These are phyloP conservation scores for Aspergillus sp. DNA, from an alignment of 2,329 filamentous ascomycete species.

Conservation along the genomic window DNA sequence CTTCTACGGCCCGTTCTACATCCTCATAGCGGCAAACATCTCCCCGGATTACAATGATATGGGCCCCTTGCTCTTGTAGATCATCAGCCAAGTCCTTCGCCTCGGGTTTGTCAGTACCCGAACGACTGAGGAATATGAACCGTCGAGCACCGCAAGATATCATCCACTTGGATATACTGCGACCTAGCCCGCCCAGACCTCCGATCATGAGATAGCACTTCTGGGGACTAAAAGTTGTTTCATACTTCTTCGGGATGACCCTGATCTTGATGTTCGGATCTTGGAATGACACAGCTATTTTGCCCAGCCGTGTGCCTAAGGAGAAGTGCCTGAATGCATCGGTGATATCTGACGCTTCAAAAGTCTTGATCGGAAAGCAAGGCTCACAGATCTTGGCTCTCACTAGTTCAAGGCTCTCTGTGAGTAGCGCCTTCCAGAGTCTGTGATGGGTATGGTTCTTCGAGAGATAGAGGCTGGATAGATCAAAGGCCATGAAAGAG, in stretches of 20 bases:
- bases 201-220: slow-evolving; percentile 58
- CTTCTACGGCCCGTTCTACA: background rate
- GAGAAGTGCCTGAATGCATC: background rate
- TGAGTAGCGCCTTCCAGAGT: slow-evolving; percentile 19
- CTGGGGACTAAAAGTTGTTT: slow-evolving; percentile 19
- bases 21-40: slow-evolving; percentile 13
- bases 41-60: slow-evolving; percentile 9
- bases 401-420: background rate
- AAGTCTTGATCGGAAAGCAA: background rate
- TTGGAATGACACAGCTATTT: background rate
- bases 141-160: slow-evolving; percentile 10
- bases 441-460: slow-evolving; percentile 17
- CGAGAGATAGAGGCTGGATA: slow-evolving; percentile 6
- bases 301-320: background rate
- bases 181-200: slow-evolving; percentile 59
- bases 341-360: background rate
- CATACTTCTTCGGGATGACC: background rate
- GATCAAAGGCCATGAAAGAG: slow-evolving; percentile 11
- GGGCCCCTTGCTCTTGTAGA: slow-evolving; percentile 5
- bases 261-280: background rate
- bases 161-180: slow-evolving; percentile 37
- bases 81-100: slow-evolving; percentile 5
- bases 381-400: background rate
- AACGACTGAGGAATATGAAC: slow-evolving; percentile 54
- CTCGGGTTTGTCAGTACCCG: slow-evolving; percentile 19